Evolutionary conservation across 2,329 filamentous ascomycete species (phyloP), one percentile per base, ranked within the genome.

Genomic region (Corniculantispora saksenae): DNA sequence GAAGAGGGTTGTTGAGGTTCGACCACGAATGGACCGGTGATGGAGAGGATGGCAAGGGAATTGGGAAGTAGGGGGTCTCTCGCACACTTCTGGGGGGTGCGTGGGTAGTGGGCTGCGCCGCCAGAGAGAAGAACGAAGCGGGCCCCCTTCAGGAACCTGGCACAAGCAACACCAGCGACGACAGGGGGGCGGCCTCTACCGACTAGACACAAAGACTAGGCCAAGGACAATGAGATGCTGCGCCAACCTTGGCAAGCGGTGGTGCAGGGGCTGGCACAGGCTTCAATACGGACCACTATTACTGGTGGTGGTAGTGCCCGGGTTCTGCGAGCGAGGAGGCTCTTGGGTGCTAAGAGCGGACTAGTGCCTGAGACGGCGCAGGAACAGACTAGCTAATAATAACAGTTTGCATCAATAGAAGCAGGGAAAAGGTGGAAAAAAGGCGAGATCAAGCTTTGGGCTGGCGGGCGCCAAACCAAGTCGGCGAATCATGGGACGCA

Each of bases 101-200:
- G 29, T 10, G 32, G 43, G 27, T 8, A 32, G 17, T 50, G 57
- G 35, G 40, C n/a, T 60, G 57, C 57, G 57, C 59, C 48, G 50
- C 48, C 59, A 54, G 48, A 32, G 48, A 43, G 59, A 61, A 50
- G 59, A 61, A 47, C 59, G 48, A 61, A 12, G 35, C 35, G n/a
- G 35, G 35, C 32, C 59, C 45, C 58, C 35, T 53, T 40, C 29
- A 21, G 23, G 35, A 29, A 19, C 19, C 40, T 48, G 40, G 32
- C n/a, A n/a, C n/a, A n/a, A n/a, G n/a, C n/a, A n/a, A n/a, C n/a
- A n/a, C n/a, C n/a, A n/a, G n/a, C n/a, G 48, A 12, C 10, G 38
- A 13, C 12, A 43, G 17, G 38, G n/a, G 38, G 38, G 38, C 17
- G 10, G 38, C 12, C 38, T 48, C 45, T 48, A 4, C 4, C 5